These are phyloP conservation scores for Ogataea ganodermae DNA, from an alignment of 805 yeast species.

Conservation along the genomic window DNA sequence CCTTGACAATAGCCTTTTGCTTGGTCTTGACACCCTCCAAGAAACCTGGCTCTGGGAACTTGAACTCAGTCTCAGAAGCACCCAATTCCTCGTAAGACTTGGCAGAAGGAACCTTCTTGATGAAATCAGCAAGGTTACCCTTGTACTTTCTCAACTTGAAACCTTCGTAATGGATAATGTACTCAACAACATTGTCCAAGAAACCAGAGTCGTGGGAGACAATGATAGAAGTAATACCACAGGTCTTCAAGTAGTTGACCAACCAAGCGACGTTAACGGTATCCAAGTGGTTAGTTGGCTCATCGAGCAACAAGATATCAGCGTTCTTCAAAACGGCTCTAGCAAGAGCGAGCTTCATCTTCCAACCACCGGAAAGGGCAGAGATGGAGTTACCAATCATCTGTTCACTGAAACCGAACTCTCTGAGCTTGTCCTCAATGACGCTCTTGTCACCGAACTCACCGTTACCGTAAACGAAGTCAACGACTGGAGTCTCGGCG, in stretches of 20 bases:
- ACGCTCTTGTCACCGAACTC: slow-evolving; percentile 73
- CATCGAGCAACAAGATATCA: slow-evolving; percentile 95
- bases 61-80: slow-evolving; percentile 95
- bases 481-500: slow-evolving; percentile 92
- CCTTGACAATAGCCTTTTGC: slow-evolving; percentile 99
- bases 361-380: slow-evolving; percentile 99
- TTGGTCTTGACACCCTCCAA: slow-evolving; percentile 99
- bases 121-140: slow-evolving; percentile 99
- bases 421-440: slow-evolving; percentile 73
- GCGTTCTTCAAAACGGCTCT: slow-evolving; percentile 99
- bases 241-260: slow-evolving; percentile 97
- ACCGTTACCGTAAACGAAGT: slow-evolving; percentile 86
- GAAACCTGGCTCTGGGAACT: slow-evolving; percentile 99
- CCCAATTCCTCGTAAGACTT: slow-evolving; percentile 98
- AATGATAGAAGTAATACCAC: slow-evolving; percentile 97
- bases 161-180: slow-evolving; percentile 99
- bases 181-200: slow-evolving; percentile 96
- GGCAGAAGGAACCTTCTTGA: slow-evolving; percentile 98
- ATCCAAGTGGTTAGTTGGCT: slow-evolving; percentile 99
- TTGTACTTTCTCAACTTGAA: slow-evolving; percentile 99
- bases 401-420: slow-evolving; percentile 91
- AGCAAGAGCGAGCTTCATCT: slow-evolving; percentile 99
- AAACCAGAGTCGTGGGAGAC: slow-evolving; percentile 99
- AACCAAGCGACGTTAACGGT: slow-evolving; percentile 99
- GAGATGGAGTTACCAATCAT: slow-evolving; percentile 94